phyloP scores from a whole-genome alignment of 192 early-diverging fungal genomes.

The Mortierella hygrophila region DNA sequence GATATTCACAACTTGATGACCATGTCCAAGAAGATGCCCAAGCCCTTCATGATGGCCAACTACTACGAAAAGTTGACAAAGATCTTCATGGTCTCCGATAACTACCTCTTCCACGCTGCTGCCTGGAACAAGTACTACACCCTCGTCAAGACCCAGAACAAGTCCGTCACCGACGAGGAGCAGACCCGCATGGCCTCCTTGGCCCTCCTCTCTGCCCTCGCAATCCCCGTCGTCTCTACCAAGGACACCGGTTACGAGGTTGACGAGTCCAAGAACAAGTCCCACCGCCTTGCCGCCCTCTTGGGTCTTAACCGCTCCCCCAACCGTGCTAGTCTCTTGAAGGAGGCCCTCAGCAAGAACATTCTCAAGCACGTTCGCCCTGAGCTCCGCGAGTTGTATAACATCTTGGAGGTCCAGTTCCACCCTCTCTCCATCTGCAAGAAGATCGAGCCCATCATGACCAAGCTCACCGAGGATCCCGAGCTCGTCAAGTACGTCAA shows the following conservation, averaged over 20 bases:
- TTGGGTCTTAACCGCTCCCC: slow-evolving; percentile 88
- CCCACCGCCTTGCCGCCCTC: slow-evolving; percentile 85
- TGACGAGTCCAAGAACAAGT: slow-evolving; percentile 86
- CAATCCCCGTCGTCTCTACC: slow-evolving; percentile 95
- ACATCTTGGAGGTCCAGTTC: slow-evolving; percentile 98
- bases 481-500: slow-evolving; percentile 91
- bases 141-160: slow-evolving; percentile 79
- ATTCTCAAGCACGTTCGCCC: slow-evolving; percentile 88
- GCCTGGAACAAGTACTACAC: slow-evolving; percentile 94
- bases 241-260: slow-evolving; percentile 81
- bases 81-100: slow-evolving; percentile 97
- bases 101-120: slow-evolving; percentile 98
- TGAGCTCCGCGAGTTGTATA: slow-evolving; percentile 92
- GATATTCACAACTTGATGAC: slow-evolving; percentile 96
- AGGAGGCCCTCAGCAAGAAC: slow-evolving; percentile 90
- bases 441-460: slow-evolving; percentile 93
- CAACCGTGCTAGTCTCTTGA: slow-evolving; percentile 90
- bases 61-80: slow-evolving; percentile 98
- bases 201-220: slow-evolving; percentile 93
- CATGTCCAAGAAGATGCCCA: slow-evolving; percentile 91
- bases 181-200: slow-evolving; percentile 91
- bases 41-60: slow-evolving; percentile 96
- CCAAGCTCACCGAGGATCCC: slow-evolving; percentile 75
- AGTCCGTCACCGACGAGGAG: slow-evolving; percentile 88
- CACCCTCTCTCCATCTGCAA: slow-evolving; percentile 98